phyloP scores from a whole-genome alignment of 2,329 filamentous ascomycete species.

The Tolypocladium cylindrosporum region DNA sequence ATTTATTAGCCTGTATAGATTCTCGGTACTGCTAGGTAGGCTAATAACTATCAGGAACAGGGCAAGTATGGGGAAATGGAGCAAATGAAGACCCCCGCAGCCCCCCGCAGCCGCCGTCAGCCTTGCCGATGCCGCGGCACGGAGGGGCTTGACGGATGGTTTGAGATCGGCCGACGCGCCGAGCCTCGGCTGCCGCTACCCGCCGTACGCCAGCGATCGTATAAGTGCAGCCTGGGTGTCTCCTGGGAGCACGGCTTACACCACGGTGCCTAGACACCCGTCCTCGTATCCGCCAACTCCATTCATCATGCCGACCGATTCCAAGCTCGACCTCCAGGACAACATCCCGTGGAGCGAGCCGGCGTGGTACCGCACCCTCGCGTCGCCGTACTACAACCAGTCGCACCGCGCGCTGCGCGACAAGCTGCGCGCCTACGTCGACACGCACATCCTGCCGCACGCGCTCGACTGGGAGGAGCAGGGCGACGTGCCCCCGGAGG shows the following conservation, averaged over 20 bases:
- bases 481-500: conserved; percentile 36
- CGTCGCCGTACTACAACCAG: conserved; percentile 50
- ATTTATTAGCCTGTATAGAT: too few relatives aligned
- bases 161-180: neutral
- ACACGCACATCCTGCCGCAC: conserved; percentile 45
- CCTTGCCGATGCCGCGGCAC: neutral
- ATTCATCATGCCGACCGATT: conserved; percentile 2
- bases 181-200: neutral
- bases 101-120: too few relatives aligned
- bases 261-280: neutral
- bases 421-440: conserved; percentile 46
- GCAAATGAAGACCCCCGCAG: too few relatives aligned
- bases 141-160: neutral
- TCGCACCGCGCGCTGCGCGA: conserved; percentile 50
- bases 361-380: conserved; percentile 15
- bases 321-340: conserved; percentile 10
- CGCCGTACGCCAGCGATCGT: neutral
- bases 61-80: too few relatives aligned
- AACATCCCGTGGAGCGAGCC: conserved; percentile 15
- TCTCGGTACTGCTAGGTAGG: too few relatives aligned
- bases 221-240: neutral
- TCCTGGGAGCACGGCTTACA: neutral
- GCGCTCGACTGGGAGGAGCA: conserved; percentile 55
- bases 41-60: too few relatives aligned
- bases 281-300: too few relatives aligned